phyloP scores from a whole-genome alignment of 176 grass and related monocot genomes.

The Stipa capillata region DNA sequence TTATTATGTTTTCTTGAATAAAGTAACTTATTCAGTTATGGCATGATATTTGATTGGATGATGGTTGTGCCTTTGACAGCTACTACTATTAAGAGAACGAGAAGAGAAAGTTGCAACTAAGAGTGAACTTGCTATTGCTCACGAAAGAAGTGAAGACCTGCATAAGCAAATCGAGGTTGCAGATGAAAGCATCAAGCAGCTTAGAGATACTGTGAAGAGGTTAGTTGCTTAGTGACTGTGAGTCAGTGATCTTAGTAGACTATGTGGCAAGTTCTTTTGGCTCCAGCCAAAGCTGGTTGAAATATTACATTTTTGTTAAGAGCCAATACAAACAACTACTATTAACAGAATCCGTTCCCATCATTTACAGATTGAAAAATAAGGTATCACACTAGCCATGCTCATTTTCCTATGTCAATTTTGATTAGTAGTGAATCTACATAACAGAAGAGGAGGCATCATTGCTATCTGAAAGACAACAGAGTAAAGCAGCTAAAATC shows the following conservation, averaged over 20 bases:
- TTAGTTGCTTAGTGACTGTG: slow-evolving; percentile 24
- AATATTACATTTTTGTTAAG: not conserved
- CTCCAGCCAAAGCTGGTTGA: not conserved
- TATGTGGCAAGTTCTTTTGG: not conserved
- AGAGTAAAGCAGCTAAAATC: not conserved
- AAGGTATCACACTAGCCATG: not conserved
- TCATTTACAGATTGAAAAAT: not conserved
- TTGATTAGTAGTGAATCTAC: slow-evolving; percentile 2
- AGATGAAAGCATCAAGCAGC: slow-evolving; percentile 38
- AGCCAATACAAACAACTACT: no score
- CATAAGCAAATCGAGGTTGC: slow-evolving; percentile 34
- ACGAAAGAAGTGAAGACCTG: slow-evolving; percentile 36
- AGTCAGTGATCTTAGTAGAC: slow-evolving; percentile 1
- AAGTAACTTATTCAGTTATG: not conserved
- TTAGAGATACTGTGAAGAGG: slow-evolving; percentile 50
- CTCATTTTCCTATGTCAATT: not conserved
- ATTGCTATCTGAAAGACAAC: slow-evolving; percentile 29
- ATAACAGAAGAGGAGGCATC: slow-evolving; percentile 21
- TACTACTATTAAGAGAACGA: slow-evolving; percentile 31
- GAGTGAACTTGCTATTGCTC: slow-evolving; percentile 25
- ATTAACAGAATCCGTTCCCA: not conserved
- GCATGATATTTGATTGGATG: slow-evolving; percentile 17
- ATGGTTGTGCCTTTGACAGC: slow-evolving; percentile 31
- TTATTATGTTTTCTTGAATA: no score
- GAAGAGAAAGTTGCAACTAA: slow-evolving; percentile 56